Conservation (phyloP, 2,329 filamentous ascomycete species). For the Cladosporium velox region DNA sequence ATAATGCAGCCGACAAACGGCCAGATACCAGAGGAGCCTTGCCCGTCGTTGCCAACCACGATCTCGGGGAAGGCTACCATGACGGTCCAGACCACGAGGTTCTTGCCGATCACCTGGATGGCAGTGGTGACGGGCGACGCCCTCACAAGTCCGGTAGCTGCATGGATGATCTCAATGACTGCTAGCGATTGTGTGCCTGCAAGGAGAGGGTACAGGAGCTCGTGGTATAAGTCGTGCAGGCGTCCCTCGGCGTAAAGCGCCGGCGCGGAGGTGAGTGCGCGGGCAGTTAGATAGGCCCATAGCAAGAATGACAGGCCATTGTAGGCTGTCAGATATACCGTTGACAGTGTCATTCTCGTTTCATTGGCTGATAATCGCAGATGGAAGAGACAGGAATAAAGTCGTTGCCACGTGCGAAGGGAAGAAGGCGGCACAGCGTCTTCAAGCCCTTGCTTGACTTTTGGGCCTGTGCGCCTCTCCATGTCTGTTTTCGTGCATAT, state of each 20-base stretch:
- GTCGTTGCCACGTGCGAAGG: neutral
- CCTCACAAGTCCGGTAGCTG: neutral
- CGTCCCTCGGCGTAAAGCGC: neutral
- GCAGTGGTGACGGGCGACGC: slow-evolving; percentile 1
- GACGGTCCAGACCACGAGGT: slow-evolving; percentile 6
- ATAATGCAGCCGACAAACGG: neutral
- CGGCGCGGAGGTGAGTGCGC: neutral
- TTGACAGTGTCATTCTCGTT: neutral
- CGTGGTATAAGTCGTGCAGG: neutral
- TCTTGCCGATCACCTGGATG: slow-evolving; percentile 4
- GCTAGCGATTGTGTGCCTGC: neutral
- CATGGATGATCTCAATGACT: neutral
- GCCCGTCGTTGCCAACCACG: neutral
- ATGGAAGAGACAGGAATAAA: neutral
- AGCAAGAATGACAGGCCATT: neutral
- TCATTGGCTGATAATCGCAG: neutral
- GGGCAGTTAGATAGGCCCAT: neutral
- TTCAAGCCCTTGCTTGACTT: neutral
- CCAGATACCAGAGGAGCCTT: neutral
- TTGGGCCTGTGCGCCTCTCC: neutral
- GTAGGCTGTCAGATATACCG: neutral
- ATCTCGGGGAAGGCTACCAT: slow-evolving; percentile 5
- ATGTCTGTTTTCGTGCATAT: neutral
- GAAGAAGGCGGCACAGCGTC: neutral
- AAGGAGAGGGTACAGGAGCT: neutral